These are phyloP conservation scores for Leptodermis oblonga DNA, from an alignment of 257 asterid species.

Conservation along the genomic window DNA sequence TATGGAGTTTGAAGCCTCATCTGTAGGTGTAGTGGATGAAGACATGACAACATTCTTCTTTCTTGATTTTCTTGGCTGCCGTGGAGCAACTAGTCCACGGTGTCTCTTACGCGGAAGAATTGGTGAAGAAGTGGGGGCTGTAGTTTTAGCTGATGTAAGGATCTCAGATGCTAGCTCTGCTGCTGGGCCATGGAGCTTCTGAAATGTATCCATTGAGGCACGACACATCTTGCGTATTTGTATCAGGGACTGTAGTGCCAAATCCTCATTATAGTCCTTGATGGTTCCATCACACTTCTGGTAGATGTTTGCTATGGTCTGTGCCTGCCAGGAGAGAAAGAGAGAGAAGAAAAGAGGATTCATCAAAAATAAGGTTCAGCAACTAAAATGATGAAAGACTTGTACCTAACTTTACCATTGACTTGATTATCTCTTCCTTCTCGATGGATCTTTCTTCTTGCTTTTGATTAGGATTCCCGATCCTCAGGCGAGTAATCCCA, in stretches of 20 bases:
- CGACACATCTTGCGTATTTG: slow-evolving; percentile 15
- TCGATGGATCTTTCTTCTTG: slow-evolving; percentile 11
- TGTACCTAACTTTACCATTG: slow-evolving; percentile 2
- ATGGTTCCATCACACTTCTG: slow-evolving; percentile 13
- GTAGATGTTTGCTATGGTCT: slow-evolving; percentile 8
- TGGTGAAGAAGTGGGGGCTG: slow-evolving; percentile 5
- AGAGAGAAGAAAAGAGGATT: neutral
- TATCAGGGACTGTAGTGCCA: slow-evolving; percentile 16
- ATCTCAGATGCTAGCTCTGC: slow-evolving; percentile 11
- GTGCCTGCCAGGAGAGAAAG: slow-evolving; percentile 8
- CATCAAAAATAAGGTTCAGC: neutral
- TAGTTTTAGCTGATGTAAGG: neutral
- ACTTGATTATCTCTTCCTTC: slow-evolving; percentile 17
- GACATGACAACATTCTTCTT: slow-evolving; percentile 1
- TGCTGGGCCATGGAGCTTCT: slow-evolving; percentile 12
- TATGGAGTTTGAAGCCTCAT: no score
- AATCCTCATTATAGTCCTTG: slow-evolving; percentile 16
- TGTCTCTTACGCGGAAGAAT: slow-evolving; percentile 10
- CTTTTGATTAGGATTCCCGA: slow-evolving; percentile 15
- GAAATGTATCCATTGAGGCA: slow-evolving; percentile 7
- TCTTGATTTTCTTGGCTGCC: slow-evolving; percentile 18
- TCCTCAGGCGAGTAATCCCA: slow-evolving; percentile 12
- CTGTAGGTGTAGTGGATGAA: slow-evolving; percentile 4
- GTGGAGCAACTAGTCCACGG: slow-evolving; percentile 19
- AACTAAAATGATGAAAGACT: neutral